Conservation (phyloP, 1,284 basidiomycete genomes). For the Anthracocystis panici-leucophaei region DNA sequence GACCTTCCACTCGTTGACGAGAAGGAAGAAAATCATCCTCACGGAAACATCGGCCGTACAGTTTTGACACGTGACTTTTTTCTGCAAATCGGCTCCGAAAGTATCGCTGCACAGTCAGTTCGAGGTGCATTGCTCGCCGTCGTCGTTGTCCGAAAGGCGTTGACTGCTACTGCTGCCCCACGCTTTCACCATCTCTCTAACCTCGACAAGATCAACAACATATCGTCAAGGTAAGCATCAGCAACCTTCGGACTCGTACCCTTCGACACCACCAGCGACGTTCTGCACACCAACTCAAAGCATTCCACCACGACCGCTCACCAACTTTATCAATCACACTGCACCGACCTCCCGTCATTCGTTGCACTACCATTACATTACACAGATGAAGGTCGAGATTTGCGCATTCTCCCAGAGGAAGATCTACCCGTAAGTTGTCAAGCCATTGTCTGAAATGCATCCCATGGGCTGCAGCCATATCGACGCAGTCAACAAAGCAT, state of each 20-base stretch:
- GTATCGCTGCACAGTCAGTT: not conserved
- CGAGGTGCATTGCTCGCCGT: constrained; percentile 4
- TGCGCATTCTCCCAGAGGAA: constrained; percentile 69
- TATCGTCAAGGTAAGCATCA: constrained; percentile 50
- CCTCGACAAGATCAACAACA: constrained; percentile 43
- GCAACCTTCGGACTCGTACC: constrained; percentile 8
- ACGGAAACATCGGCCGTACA: not conserved
- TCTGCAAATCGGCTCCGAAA: constrained; percentile 1
- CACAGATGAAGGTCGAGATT: constrained; percentile 70
- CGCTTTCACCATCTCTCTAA: constrained; percentile 42
- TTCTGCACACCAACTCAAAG: constrained; percentile 7
- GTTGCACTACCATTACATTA: constrained; percentile 2
- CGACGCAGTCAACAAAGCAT: constrained; percentile 8
- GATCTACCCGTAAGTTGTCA: constrained; percentile 68
- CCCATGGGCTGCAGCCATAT: constrained; percentile 14
- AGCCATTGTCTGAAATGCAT: constrained; percentile 9
- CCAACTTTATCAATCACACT: constrained; percentile 2
- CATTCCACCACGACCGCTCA: constrained; percentile 30
- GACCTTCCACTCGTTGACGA: no score
- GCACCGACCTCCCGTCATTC: constrained; percentile 8
- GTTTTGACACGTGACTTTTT: constrained; percentile 4
- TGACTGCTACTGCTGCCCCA: not conserved
- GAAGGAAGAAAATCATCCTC: no score
- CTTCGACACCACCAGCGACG: constrained; percentile 17
- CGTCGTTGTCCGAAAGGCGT: constrained; percentile 4